Percentiles rank a stretch among this genome's conserved stretches.
These are phyloP conservation scores for Trichoderma sp. DNA, from an alignment of 2,329 filamentous ascomycete species.

Conservation along the genomic window DNA sequence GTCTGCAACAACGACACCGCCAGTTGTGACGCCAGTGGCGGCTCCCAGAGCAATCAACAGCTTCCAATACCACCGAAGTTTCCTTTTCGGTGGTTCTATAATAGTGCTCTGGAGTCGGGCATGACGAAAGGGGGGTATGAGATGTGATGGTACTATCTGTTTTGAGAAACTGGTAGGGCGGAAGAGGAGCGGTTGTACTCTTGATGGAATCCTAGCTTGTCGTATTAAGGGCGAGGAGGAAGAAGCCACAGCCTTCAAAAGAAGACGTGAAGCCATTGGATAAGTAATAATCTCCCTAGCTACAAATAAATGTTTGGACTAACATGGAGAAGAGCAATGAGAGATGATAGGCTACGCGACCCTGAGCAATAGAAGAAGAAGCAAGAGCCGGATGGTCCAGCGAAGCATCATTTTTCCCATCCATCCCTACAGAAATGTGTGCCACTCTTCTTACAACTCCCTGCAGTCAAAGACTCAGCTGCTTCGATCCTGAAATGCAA, in stretches of 20 bases:
- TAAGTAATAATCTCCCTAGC: neutral
- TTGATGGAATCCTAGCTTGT: neutral
- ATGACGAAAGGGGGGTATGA: neutral
- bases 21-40: neutral
- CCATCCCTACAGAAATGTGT: neutral
- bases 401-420: neutral
- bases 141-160: neutral
- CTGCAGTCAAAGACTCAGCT: neutral
- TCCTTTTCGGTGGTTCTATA: neutral
- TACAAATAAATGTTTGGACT: neutral
- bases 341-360: neutral
- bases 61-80: conserved; percentile 16
- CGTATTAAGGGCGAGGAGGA: neutral
- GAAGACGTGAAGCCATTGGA: conserved; percentile 2
- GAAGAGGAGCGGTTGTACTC: neutral
- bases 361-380: neutral
- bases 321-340: neutral
- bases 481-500: neutral
- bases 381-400: neutral
- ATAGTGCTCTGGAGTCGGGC: neutral
- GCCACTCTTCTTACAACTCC: neutral
- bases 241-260: neutral
- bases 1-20: neutral
- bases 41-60: neutral
- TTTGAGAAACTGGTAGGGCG: neutral